A percentile compares a stretch with the other conserved stretches of the same genome.
Evolutionary conservation across 495 filamentous ascomycete genomes (phyloP).

Genomic region (Xylaria palmicola): DNA sequence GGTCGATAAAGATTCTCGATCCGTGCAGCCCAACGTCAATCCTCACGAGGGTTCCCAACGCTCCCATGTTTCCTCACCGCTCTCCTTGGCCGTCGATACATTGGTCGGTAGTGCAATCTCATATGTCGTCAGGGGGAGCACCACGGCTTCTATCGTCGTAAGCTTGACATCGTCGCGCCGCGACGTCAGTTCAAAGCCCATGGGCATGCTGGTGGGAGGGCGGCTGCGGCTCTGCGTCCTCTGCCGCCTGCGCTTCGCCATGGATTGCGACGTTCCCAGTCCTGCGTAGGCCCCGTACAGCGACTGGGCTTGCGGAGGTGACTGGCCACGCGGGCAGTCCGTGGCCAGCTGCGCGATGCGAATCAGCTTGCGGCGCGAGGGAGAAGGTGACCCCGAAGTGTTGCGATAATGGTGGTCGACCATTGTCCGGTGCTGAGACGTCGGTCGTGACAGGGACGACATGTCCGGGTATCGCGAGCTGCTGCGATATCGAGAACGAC

Average conservation of each 20-base stretch:
- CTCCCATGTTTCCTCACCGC: not conserved
- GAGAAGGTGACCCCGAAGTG: conserved; percentile 29
- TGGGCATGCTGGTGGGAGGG: conserved; percentile 14
- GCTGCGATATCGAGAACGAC: conserved; percentile 39
- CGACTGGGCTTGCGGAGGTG: conserved; percentile 38
- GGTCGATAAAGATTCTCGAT: not conserved
- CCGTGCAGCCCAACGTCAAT: not conserved
- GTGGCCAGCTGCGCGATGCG: conserved; percentile 26
- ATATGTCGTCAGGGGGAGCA: not conserved
- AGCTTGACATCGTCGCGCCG: not conserved
- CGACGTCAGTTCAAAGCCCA: not conserved
- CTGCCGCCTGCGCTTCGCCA: conserved; percentile 33
- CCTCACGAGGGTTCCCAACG: not conserved
- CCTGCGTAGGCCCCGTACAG: conserved; percentile 11
- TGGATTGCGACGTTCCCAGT: conserved; percentile 10
- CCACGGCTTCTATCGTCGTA: conserved; percentile 2
- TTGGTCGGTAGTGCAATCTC: not conserved
- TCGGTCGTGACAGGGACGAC: conserved; percentile 17
- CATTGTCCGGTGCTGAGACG: conserved; percentile 5
- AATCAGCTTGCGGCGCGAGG: conserved; percentile 29
- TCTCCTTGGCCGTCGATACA: not conserved
- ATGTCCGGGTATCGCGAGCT: conserved; percentile 31
- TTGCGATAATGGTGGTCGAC: conserved; percentile 18
- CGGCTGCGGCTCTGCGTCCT: conserved; percentile 39
- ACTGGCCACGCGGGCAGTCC: conserved; percentile 34